These are phyloP conservation scores for Apiospora aurea DNA, from an alignment of 2,329 filamentous ascomycete genomes.

Conservation along the genomic window DNA sequence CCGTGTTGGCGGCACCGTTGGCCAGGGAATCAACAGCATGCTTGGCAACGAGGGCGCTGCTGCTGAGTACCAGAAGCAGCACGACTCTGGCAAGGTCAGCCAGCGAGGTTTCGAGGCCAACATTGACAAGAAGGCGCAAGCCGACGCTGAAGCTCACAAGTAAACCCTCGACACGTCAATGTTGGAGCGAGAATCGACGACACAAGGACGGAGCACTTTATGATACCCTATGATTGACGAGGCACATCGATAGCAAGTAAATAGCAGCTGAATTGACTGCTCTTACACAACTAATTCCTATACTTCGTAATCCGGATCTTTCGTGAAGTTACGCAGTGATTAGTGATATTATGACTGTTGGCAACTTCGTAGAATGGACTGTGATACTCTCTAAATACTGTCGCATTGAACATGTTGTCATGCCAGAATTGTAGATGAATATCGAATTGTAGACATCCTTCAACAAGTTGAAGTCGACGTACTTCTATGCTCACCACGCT, in stretches of 20 bases:
- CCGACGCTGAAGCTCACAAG: constrained; percentile 23
- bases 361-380: neutral
- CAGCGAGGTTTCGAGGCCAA: constrained; percentile 86
- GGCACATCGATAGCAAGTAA: constrained; percentile 1
- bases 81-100: constrained; percentile 83
- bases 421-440: too few relatives aligned
- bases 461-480: neutral
- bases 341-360: neutral
- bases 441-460: too few relatives aligned
- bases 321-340: neutral
- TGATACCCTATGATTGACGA: constrained; percentile 19
- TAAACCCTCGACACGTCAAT: neutral
- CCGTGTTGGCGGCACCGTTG: constrained; percentile 75
- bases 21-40: constrained; percentile 73
- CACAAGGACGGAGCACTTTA: constrained; percentile 5
- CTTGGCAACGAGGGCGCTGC: constrained; percentile 74
- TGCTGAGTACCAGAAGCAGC: constrained; percentile 70
- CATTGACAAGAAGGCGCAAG: constrained; percentile 73
- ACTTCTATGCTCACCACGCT: neutral
- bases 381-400: neutral
- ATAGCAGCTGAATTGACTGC: neutral
- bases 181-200: neutral
- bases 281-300: neutral
- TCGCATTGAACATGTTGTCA: neutral
- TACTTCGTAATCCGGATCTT: too few relatives aligned